A percentile compares a stretch with the other conserved stretches of the same genome.
phyloP scores from a whole-genome alignment of 1,139 yeast species.

The Pichia sp. region DNA sequence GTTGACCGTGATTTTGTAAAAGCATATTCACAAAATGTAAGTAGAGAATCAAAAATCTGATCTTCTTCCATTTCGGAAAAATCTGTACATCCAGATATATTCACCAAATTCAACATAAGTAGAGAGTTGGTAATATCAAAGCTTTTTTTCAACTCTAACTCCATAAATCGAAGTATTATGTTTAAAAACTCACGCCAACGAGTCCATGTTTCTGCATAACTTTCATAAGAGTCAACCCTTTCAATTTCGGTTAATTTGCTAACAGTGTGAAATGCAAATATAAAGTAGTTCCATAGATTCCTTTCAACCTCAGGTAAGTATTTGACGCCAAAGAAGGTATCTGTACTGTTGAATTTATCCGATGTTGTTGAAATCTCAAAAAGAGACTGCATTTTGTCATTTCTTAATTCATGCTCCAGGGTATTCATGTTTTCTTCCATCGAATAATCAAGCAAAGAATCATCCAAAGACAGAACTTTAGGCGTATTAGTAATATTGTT shows the following conservation, averaged over 20 bases:
- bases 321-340: slow-evolving; percentile 10
- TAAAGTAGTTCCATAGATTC: slow-evolving; percentile 18
- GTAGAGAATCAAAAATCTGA: slow-evolving; percentile 6
- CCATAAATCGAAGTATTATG: slow-evolving; percentile 7
- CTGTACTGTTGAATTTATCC: slow-evolving; percentile 5
- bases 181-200: slow-evolving; percentile 17
- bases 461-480: slow-evolving; percentile 2
- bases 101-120: slow-evolving; percentile 6
- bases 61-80: background rate
- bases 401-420: slow-evolving; percentile 1
- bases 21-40: background rate
- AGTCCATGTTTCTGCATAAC: slow-evolving; percentile 12
- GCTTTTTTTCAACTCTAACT: slow-evolving; percentile 6
- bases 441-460: slow-evolving; percentile 4
- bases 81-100: background rate
- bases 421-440: slow-evolving; percentile 6
- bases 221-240: slow-evolving; percentile 10
- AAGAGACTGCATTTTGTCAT: slow-evolving; percentile 10
- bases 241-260: slow-evolving; percentile 12
- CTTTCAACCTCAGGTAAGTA: slow-evolving; percentile 7
- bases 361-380: slow-evolving; percentile 13
- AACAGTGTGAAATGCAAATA: slow-evolving; percentile 17
- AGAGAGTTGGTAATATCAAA: background rate
- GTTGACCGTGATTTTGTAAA: slow-evolving; percentile 3
- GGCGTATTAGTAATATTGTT: background rate